A percentile compares a stretch with the other conserved stretches of the same genome.
Evolutionary conservation across 257 asterid species (phyloP).

Genomic region (Nemophila menziesii): DNA sequence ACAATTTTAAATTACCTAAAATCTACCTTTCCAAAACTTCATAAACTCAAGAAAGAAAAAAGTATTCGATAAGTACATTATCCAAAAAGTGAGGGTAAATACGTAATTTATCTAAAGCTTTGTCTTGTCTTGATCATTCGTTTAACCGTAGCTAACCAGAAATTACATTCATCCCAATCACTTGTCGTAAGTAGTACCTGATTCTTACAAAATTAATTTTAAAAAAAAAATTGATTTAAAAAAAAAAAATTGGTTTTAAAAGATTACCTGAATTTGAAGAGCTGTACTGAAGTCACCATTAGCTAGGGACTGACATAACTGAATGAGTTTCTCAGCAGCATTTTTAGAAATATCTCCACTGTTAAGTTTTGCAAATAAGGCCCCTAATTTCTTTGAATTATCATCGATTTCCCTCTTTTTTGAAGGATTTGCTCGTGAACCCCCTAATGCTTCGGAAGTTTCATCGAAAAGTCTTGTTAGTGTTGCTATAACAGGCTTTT

Average conservation of each 20-base stretch:
- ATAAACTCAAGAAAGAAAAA: conserved; percentile 16
- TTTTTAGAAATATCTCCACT: conserved; percentile 81
- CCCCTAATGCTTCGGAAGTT: conserved; percentile 87
- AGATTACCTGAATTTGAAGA: conserved; percentile 78
- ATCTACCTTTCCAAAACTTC: conserved; percentile 26
- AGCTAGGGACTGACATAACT: conserved; percentile 84
- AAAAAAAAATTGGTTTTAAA: neutral
- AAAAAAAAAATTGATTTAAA: neutral
- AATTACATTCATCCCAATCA: conserved; percentile 98
- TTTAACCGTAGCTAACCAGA: conserved; percentile 82
- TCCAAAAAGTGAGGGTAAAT: conserved; percentile 17
- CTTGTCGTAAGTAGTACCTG: conserved; percentile 86
- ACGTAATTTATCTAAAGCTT: conserved; percentile 43
- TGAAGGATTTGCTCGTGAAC: conserved; percentile 77
- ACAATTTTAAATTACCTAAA: conserved; percentile 25
- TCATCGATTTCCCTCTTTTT: conserved; percentile 94
- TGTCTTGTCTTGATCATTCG: conserved; percentile 88
- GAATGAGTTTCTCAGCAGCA: conserved; percentile 83
- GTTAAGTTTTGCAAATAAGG: conserved; percentile 69
- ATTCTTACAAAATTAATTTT: conserved; percentile 6
- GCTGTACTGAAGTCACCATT: conserved; percentile 71
- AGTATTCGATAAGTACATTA: conserved; percentile 9
- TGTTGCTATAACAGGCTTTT: conserved; percentile 74
- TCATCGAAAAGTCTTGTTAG: conserved; percentile 79
- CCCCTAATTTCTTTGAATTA: conserved; percentile 81